These are phyloP conservation scores for Inosperma sp. DNA, from an alignment of 768 basidiomycete genomes.

Conservation along the genomic window DNA sequence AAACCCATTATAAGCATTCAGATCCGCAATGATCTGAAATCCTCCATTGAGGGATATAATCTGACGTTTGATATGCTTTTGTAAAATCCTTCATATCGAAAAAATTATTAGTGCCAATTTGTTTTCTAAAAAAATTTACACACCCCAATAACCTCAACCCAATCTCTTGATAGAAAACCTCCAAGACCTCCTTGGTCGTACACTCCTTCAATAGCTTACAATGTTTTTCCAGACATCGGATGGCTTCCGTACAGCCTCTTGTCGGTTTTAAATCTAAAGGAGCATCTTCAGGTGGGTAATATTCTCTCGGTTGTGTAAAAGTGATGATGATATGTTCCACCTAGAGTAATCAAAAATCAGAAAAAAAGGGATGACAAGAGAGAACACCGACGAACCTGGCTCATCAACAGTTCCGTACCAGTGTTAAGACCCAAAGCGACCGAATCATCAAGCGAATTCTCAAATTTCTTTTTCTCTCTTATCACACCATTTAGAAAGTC, in stretches of 20 bases:
- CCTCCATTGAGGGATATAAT: conserved; percentile 94
- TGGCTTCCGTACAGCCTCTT: conserved; percentile 82
- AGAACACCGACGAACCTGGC: conserved; percentile 52
- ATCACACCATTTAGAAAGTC: conserved; percentile 93
- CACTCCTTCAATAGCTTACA: conserved; percentile 89
- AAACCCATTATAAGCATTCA: conserved; percentile 91
- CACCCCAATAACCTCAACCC: conserved; percentile 84
- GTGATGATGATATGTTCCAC: conserved; percentile 91
- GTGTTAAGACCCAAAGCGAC: conserved; percentile 93
- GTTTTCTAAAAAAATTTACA: conserved; percentile 26
- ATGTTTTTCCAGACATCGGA: conserved; percentile 84
- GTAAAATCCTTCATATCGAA: conserved; percentile 81
- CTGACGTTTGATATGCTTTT: conserved; percentile 95
- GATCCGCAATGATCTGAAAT: conserved; percentile 92
- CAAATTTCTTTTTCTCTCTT: conserved; percentile 95
- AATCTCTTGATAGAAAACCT: conserved; percentile 97
- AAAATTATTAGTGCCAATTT: neutral
- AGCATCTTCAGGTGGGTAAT: conserved; percentile 81
- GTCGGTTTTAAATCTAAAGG: conserved; percentile 83
- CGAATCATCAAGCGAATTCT: conserved; percentile 85
- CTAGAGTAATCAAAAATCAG: conserved; percentile 31
- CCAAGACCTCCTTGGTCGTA: conserved; percentile 92
- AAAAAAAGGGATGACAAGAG: conserved; percentile 1
- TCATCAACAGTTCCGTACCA: conserved; percentile 94
- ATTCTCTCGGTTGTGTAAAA: conserved; percentile 79